These are phyloP conservation scores for Xylariaceae sp. DNA, from an alignment of 2,329 filamentous ascomycete species.

Conservation along the genomic window DNA sequence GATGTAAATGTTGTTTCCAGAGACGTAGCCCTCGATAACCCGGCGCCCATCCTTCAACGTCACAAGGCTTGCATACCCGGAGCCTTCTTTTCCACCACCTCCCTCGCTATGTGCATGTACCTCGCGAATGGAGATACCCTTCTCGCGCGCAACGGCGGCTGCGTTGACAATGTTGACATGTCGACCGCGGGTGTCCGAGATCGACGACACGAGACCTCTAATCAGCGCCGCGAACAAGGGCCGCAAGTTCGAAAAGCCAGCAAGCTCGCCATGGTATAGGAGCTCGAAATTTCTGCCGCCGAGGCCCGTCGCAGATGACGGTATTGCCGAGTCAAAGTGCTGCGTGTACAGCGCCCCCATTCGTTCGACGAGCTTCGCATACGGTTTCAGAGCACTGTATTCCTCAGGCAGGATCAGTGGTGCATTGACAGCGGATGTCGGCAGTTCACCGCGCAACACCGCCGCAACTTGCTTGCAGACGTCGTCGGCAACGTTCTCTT, in stretches of 20 bases:
- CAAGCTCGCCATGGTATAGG: conserved; percentile 70
- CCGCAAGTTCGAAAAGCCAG: conserved; percentile 66
- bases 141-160: conserved; percentile 66
- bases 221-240: conserved; percentile 74
- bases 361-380: conserved; percentile 67
- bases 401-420: conserved; percentile 77
- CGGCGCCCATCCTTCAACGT: conserved; percentile 53
- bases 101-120: conserved; percentile 48
- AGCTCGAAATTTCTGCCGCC: conserved; percentile 69
- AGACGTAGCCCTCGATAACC: conserved; percentile 61
- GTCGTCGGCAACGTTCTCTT: conserved; percentile 78
- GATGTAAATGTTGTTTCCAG: conserved; percentile 61
- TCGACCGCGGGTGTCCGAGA: conserved; percentile 59
- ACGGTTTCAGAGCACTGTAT: conserved; percentile 71
- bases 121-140: conserved; percentile 73
- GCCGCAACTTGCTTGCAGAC: conserved; percentile 75
- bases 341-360: conserved; percentile 78
- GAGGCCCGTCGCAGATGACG: conserved; percentile 27
- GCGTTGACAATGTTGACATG: conserved; percentile 84
- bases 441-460: conserved; percentile 66
- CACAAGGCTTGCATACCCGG: conserved; percentile 64
- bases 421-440: conserved; percentile 73
- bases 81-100: conserved; percentile 46
- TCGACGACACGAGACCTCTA: conserved; percentile 66
- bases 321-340: conserved; percentile 47